Percentiles rank a stretch among this genome's conserved stretches.
Conservation (phyloP, 2,329 filamentous ascomycete genomes). For the Paraphoma sp. region DNA sequence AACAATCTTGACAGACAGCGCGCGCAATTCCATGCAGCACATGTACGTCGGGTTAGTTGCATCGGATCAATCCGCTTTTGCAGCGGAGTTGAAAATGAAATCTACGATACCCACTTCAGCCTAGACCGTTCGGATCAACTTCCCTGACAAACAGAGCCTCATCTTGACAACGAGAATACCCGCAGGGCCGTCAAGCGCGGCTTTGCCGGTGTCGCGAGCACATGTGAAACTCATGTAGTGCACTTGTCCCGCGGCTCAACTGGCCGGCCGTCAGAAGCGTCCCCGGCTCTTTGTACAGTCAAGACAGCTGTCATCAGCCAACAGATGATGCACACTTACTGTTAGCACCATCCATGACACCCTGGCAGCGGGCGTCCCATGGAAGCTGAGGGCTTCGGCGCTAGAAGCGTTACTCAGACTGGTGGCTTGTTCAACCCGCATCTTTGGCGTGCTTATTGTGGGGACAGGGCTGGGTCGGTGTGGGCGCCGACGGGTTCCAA, state of each 20-base stretch:
- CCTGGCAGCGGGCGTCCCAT: not conserved
- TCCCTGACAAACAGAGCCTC: not conserved
- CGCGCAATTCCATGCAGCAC: not conserved
- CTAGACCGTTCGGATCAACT: not conserved
- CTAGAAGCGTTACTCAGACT: not conserved
- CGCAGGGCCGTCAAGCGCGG: too few relatives aligned
- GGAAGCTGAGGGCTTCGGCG: conserved; percentile 2
- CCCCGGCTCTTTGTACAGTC: too few relatives aligned
- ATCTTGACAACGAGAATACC: not conserved
- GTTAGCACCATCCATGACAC: not conserved
- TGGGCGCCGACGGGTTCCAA: not conserved
- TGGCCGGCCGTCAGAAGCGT: not conserved
- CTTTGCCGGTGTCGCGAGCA: not conserved
- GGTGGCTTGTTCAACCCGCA: not conserved
- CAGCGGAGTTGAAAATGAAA: not conserved
- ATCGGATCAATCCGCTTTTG: not conserved
- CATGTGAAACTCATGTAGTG: not conserved
- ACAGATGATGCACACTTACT: not conserved
- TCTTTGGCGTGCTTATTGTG: conserved; percentile 3
- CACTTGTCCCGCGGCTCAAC: not conserved
- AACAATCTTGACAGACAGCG: too few relatives aligned
- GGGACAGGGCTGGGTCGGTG: conserved; percentile 3
- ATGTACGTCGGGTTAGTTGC: not conserved
- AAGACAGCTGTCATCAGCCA: not conserved
- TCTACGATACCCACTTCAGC: not conserved